A percentile compares a stretch with the other conserved stretches of the same genome.
phyloP scores from a whole-genome alignment of 2,329 filamentous ascomycete genomes.

The Esteya vermicola region DNA sequence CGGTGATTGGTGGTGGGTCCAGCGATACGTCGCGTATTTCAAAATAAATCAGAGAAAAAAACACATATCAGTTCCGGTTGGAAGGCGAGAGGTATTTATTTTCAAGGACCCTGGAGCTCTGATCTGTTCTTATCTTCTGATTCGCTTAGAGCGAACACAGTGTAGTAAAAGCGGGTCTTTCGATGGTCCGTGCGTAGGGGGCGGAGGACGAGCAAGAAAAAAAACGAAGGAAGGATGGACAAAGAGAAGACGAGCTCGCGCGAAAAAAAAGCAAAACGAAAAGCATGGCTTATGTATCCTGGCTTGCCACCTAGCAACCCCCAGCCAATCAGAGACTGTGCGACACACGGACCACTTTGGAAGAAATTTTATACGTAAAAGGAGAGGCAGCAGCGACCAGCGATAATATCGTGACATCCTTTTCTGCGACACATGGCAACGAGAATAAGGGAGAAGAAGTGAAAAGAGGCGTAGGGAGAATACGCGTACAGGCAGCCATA shows the following conservation, averaged over 20 bases:
- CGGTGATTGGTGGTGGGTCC: conserved; percentile 9
- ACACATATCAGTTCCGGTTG: conserved; percentile 19
- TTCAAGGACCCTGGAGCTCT: conserved; percentile 12
- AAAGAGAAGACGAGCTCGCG: conserved; percentile 2
- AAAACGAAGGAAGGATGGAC: conserved; percentile 2
- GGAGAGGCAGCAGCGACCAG: background rate
- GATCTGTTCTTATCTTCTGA: conserved; percentile 17
- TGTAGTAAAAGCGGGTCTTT: background rate
- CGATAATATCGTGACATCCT: background rate
- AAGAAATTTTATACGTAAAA: background rate
- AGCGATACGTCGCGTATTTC: conserved; percentile 11
- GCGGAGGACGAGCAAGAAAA: conserved; percentile 2
- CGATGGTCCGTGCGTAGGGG: conserved; percentile 6
- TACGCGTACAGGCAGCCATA: no score
- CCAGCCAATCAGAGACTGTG: conserved; percentile 8
- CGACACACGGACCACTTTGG: conserved; percentile 5
- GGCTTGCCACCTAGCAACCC: background rate
- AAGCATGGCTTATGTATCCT: conserved; percentile 8
- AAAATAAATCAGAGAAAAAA: conserved; percentile 16
- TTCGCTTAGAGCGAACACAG: conserved; percentile 13
- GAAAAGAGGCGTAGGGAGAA: background rate
- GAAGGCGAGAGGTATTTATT: conserved; percentile 23
- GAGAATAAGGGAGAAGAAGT: background rate
- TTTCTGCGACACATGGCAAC: no score
- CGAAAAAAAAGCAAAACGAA: conserved; percentile 4